phyloP scores from a whole-genome alignment of 2,329 filamentous ascomycete genomes.

The Chaetoscypha palmicola region DNA sequence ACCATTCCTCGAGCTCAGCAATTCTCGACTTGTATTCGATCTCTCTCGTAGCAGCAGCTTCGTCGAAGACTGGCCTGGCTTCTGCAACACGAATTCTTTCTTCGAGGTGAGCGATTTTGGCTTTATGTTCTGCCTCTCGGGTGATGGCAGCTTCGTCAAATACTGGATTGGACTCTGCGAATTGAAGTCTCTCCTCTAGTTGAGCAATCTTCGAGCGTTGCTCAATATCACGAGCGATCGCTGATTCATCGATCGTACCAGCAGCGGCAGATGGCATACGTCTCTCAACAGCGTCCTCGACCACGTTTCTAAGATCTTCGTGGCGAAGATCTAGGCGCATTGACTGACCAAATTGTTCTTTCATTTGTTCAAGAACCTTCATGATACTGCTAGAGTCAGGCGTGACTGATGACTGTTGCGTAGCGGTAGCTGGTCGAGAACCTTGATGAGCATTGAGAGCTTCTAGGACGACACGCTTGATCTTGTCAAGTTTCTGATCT shows the following conservation, averaged over 20 bases:
- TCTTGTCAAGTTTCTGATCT: constrained; percentile 76
- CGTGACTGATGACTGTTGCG: constrained; percentile 17
- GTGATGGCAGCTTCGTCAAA: constrained; percentile 34
- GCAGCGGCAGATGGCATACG: constrained; percentile 46
- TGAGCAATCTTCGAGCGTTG: constrained; percentile 36
- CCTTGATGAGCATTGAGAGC: constrained; percentile 55
- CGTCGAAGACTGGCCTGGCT: constrained; percentile 42
- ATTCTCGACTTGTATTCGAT: constrained; percentile 31
- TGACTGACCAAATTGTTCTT: constrained; percentile 43
- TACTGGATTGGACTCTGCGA: constrained; percentile 46
- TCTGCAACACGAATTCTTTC: constrained; percentile 58
- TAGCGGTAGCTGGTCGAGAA: constrained; percentile 31
- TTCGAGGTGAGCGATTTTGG: constrained; percentile 50
- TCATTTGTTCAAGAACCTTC: constrained; percentile 60
- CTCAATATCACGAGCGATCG: constrained; percentile 10
- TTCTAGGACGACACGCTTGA: constrained; percentile 66
- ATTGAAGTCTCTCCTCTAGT: constrained; percentile 56
- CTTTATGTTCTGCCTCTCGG: constrained; percentile 17
- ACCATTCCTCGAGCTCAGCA: constrained; percentile 62
- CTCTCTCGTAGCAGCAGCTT: constrained; percentile 15
- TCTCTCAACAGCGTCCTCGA: constrained; percentile 41
- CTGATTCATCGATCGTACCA: constrained; percentile 34
- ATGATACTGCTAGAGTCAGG: constrained; percentile 44
- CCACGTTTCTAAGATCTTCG: constrained; percentile 52
- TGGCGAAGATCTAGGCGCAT: constrained; percentile 39